Evolutionary conservation across 176 grass and related monocot species (phyloP), one percentile per base, ranked within the genome.

Genomic region (Eleusine indica): DNA sequence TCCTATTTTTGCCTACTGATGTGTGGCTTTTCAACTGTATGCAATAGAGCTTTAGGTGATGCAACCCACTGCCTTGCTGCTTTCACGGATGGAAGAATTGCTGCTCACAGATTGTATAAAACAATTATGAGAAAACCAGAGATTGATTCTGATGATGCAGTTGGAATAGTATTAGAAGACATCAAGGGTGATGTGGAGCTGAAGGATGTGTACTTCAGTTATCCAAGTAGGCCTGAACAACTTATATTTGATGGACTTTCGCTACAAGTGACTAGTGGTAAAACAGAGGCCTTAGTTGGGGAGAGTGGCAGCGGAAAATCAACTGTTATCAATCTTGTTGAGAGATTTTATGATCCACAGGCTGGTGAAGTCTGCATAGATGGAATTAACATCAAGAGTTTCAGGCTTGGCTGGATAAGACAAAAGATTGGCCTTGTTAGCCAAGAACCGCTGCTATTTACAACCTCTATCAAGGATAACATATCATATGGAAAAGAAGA

Each of bases 361-460:
- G 70, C 35, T 49, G 87, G 81, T 69, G 43, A 88, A 71, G 66
- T 84, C 22, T 79, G 79, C n/a, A 68, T 88, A 53, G 87, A 85
- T 58, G 77, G 71, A 12, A 71, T 89, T 4, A 78, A 89, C 53
- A 80, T 85, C 41, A 89, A 80, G 29, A 76, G 39, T 56, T 70
- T 89, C 43, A 44, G 61, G 6, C 22, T 85, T 42, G 67, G 70
- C 13, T 89, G 77, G 83, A 77, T 92, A 19, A 73, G 90, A 67
- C 77, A 68, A 12, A 46, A 86, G 71, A 92, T 92, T 69, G 90
- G 90, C 21, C 75, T 89, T 83, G 87, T 92, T 75, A 89, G 82
- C 60, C 87, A 92, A 47, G 90, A 92, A 75, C 90, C 90, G 38
- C 18, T 85, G 54, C 90, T 92, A 18, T 92, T 92, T 49, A 85